Percentiles rank a stretch among this genome's conserved stretches.
phyloP scores from a whole-genome alignment of 2,329 filamentous ascomycete genomes.

The Paecilomyces sp. region DNA sequence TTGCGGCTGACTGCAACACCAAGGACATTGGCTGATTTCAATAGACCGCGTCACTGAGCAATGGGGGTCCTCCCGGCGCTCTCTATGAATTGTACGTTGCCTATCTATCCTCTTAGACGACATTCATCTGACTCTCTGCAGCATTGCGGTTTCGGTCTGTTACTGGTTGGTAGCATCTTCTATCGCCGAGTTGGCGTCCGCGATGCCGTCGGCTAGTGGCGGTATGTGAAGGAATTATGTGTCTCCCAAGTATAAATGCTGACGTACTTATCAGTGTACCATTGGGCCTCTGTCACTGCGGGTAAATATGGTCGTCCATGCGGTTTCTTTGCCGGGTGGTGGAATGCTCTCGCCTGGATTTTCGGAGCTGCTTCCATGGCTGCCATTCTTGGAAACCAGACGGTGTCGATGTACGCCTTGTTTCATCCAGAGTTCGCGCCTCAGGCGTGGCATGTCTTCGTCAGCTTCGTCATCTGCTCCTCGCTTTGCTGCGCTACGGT shows the following conservation, averaged over 20 bases:
- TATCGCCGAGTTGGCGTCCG: constrained; percentile 54
- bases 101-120: background rate
- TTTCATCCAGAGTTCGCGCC: constrained; percentile 49
- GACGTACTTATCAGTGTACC: constrained; percentile 42
- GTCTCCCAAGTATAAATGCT: background rate
- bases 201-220: constrained; percentile 55
- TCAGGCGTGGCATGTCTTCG: constrained; percentile 53
- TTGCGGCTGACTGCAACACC: constrained; percentile 28
- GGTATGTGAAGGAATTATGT: constrained; percentile 17
- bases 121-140: constrained; percentile 13
- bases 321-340: constrained; percentile 40
- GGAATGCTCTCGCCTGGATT: constrained; percentile 48
- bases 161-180: constrained; percentile 54
- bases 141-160: constrained; percentile 41
- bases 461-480: constrained; percentile 50
- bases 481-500: constrained; percentile 48
- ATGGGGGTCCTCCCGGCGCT: constrained; percentile 56
- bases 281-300: constrained; percentile 54
- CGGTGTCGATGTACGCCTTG: constrained; percentile 54
- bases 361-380: constrained; percentile 55
- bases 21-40: background rate
- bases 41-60: constrained; percentile 46
- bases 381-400: constrained; percentile 53
- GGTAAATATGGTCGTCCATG: constrained; percentile 49
- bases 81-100: constrained; percentile 51